These are phyloP conservation scores for Sarocladiaceae sp. DNA, from an alignment of 2,329 filamentous ascomycete genomes.

Conservation along the genomic window DNA sequence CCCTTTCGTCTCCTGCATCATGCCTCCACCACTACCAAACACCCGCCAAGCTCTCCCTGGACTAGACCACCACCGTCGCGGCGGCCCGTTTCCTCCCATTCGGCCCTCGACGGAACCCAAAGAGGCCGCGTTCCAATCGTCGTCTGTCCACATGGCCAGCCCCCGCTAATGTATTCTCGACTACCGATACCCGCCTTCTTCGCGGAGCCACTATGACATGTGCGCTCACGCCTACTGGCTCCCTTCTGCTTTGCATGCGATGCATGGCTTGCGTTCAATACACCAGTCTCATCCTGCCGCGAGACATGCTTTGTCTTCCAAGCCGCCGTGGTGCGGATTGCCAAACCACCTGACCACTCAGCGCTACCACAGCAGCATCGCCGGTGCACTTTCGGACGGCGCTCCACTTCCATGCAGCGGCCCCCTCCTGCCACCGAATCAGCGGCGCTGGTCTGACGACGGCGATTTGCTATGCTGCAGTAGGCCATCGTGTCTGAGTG, in stretches of 20 bases:
- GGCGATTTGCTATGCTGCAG: neutral
- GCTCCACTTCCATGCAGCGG: neutral
- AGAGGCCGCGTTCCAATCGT: slow-evolving; percentile 4
- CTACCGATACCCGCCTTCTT: neutral
- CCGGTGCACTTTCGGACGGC: neutral
- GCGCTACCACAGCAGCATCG: neutral
- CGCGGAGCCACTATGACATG: neutral
- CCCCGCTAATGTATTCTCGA: neutral
- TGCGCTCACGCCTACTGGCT: neutral
- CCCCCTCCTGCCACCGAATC: slow-evolving; percentile 1
- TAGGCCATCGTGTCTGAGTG: neutral
- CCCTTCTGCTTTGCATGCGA: neutral
- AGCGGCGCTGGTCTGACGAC: neutral
- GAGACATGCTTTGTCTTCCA: neutral
- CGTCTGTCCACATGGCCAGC: neutral
- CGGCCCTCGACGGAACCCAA: neutral
- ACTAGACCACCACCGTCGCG: slow-evolving; percentile 4
- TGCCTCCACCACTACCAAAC: neutral
- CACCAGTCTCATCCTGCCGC: neutral
- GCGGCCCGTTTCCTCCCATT: slow-evolving; percentile 6
- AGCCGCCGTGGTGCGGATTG: neutral
- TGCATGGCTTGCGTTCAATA: neutral
- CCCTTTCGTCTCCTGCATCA: neutral
- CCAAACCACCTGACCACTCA: neutral
- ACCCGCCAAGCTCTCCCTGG: neutral